Base-by-base conservation (phyloP, 805 yeast species). In the Sugiyamaella lignohabitans region DNA sequence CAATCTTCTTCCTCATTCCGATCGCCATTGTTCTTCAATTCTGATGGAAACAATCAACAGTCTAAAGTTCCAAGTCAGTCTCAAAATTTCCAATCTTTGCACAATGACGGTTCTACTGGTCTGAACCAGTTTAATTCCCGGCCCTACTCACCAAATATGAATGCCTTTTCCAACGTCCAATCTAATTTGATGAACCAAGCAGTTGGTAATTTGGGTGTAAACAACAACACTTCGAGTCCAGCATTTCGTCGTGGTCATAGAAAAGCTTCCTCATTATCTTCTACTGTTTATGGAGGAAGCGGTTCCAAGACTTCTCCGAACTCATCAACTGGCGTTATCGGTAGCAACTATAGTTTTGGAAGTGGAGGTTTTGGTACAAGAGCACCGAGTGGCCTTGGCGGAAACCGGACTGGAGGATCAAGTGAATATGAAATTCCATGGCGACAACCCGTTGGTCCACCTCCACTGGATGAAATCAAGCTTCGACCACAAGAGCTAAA, bases 371-470 rank as follows among this genome's bases (percentile, higher is more conserved):
- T 27, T 27, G 40, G 39, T 8, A 34, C 19, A 14, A 18, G 46
- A 11, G 37, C 24, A n/a, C 38, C 44, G 16, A 29, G 45, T 19
- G 48, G 48, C 4, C 38, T 39, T 32, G 16, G 34, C 30, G 16
- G 38, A 11, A 39, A 29, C 10, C 40, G 38, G 5, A 27, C 27
- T 14, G 43, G 37, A 5, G 10, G 39, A 3, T 24, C 49, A 2
- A 41, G 47, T 38, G 56, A 57, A 22, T 48, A 46, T 30, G 51
- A 51, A 42, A 44, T 54, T 5, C 67, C 67, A 22, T 34, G 51
- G 27, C 53, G 67, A 8, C 66, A 62, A 52, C 67, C 67, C 16
- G 11, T 51, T 30, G 64, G 66, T 5, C 67, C 67, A 11, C 63
- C 63, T 14, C 56, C 67, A 11, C 36, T 58, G 37, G 65, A 62